phyloP scores from a whole-genome alignment of 768 basidiomycete genomes.

The Suillus subluteus region DNA sequence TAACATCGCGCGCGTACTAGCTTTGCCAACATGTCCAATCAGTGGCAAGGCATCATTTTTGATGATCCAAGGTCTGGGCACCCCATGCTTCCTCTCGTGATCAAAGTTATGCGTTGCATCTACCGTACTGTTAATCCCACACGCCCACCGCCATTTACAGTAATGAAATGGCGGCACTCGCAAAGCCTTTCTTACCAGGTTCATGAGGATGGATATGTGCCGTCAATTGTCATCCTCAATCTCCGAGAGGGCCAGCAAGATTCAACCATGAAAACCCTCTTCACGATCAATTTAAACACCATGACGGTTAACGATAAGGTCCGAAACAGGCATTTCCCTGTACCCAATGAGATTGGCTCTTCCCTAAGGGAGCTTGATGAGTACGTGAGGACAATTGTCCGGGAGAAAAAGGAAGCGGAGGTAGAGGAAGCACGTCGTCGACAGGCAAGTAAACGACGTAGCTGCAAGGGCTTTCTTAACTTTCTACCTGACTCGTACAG shows the following conservation, averaged over 20 bases:
- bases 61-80: constrained; percentile 18
- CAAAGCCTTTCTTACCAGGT: constrained; percentile 11
- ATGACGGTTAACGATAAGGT: constrained; percentile 1
- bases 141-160: neutral
- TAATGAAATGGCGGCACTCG: neutral
- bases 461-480: neutral
- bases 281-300: constrained; percentile 15
- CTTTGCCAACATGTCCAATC: constrained; percentile 12
- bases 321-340: neutral
- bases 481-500: neutral
- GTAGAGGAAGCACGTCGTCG: neutral
- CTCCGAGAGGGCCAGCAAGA: constrained; percentile 3
- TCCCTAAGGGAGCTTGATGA: neutral
- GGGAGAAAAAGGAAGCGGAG: constrained; percentile 7
- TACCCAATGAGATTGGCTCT: neutral
- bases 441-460: constrained; percentile 2
- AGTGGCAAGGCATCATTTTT: constrained; percentile 21
- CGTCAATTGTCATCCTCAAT: constrained; percentile 12
- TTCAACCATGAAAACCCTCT: constrained; percentile 9
- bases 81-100: constrained; percentile 1
- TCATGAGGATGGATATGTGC: neutral
- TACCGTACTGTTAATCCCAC: neutral
- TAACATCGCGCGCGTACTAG: neutral
- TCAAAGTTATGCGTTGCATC: constrained; percentile 2
- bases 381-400: neutral